phyloP scores from a whole-genome alignment of 768 basidiomycete species.

The Lanmaoa pseudosensibilis region DNA sequence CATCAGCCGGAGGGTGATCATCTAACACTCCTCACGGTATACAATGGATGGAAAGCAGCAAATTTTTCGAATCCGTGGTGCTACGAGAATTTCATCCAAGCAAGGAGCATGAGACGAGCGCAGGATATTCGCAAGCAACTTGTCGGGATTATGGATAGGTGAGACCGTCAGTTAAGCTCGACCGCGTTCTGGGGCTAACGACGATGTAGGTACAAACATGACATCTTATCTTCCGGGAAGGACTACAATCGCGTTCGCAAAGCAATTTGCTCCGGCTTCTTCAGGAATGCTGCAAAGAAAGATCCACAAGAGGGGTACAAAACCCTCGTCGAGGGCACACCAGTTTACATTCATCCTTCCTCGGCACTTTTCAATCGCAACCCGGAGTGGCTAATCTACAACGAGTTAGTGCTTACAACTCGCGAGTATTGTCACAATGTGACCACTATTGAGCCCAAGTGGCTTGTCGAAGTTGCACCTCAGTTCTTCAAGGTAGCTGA shows the following conservation, averaged over 20 bases:
- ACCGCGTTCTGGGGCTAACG: constrained; percentile 1
- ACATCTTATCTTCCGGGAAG: constrained; percentile 86
- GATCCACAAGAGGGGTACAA: constrained; percentile 99
- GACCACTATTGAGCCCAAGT: constrained; percentile 95
- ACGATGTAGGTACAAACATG: constrained; percentile 83
- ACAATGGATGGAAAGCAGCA: constrained; percentile 97
- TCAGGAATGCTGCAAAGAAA: constrained; percentile 98
- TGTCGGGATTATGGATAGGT: constrained; percentile 98
- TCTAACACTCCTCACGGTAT: constrained; percentile 87
- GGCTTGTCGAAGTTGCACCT: constrained; percentile 97
- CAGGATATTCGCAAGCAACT: constrained; percentile 98
- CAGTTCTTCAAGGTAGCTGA: constrained; percentile 99
- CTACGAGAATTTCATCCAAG: constrained; percentile 98
- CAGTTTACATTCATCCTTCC: constrained; percentile 97
- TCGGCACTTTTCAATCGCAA: constrained; percentile 95
- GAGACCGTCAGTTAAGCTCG: constrained; percentile 29
- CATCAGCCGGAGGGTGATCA: constrained; percentile 99
- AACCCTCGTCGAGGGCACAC: constrained; percentile 95
- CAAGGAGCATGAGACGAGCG: constrained; percentile 92
- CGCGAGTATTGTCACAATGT: constrained; percentile 93
- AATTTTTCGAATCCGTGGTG: constrained; percentile 99
- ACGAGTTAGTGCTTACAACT: constrained; percentile 95
- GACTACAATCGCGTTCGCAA: constrained; percentile 93
- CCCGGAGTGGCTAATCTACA: constrained; percentile 95
- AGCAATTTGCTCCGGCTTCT: constrained; percentile 97